Evolutionary conservation across 2,329 filamentous ascomycete species (phyloP).

Genomic region (Neoarthrinium moseri): DNA sequence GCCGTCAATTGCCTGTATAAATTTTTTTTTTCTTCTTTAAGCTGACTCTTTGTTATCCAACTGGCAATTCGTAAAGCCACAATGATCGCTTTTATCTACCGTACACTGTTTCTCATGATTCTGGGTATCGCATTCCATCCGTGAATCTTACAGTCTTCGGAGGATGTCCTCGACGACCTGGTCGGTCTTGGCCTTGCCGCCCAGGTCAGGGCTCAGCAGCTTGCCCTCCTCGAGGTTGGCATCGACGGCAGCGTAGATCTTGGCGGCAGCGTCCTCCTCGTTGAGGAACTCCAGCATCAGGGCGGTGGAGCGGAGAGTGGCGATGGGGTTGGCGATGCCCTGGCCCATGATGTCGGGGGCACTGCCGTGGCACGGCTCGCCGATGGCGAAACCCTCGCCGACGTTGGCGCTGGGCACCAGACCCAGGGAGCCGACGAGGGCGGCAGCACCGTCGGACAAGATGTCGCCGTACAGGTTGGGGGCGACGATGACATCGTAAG

Average conservation of each 20-base stretch:
- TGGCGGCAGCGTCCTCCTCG: constrained; percentile 80
- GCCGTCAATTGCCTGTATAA: too few relatives aligned
- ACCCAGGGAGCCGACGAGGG: constrained; percentile 86
- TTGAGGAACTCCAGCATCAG: constrained; percentile 96
- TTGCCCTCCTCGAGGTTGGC: constrained; percentile 81
- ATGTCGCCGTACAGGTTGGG: constrained; percentile 98
- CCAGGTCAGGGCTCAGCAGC: constrained; percentile 84
- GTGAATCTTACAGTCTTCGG: constrained; percentile 64
- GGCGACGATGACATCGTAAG: constrained; percentile 97
- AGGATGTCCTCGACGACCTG: constrained; percentile 88
- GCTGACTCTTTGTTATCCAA: too few relatives aligned
- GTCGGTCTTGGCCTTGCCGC: constrained; percentile 80
- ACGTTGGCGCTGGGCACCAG: constrained; percentile 96
- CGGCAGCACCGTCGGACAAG: constrained; percentile 90
- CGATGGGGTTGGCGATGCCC: constrained; percentile 94
- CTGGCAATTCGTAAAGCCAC: too few relatives aligned
- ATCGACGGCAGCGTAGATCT: constrained; percentile 90
- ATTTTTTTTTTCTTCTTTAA: too few relatives aligned
- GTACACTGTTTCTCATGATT: background rate
- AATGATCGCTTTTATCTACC: constrained; percentile 13
- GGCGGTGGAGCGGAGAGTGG: constrained; percentile 85
- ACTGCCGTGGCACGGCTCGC: constrained; percentile 95
- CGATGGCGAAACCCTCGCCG: constrained; percentile 89
- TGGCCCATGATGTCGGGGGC: constrained; percentile 94
- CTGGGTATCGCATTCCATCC: background rate